phyloP scores from a whole-genome alignment of 495 filamentous ascomycete species.

The Bathelium albidoporum region DNA sequence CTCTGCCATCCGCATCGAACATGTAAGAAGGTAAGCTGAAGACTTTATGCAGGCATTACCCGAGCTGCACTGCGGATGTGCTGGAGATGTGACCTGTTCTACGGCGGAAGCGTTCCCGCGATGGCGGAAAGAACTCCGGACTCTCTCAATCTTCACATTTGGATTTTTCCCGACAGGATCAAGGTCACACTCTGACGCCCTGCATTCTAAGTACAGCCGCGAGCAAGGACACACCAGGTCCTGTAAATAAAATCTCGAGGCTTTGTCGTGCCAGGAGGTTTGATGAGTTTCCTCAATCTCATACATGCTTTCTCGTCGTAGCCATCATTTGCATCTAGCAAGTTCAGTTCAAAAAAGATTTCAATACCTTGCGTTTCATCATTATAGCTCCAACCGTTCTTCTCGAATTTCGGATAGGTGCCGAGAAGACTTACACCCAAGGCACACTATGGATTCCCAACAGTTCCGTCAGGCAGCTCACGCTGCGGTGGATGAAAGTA shows the following conservation, averaged over 20 bases:
- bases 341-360: background rate
- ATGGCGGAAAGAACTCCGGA: background rate
- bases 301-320: no score
- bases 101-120: background rate
- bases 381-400: background rate
- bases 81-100: no score
- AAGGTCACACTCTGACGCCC: background rate
- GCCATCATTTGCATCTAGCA: background rate
- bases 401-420: background rate
- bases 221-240: no score
- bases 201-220: background rate
- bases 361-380: background rate
- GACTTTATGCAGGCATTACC: no score
- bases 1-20: no score
- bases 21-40: no score
- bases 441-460: slow-evolving; percentile 60
- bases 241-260: no score
- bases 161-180: background rate
- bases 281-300: no score
- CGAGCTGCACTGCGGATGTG: no score
- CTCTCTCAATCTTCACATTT: background rate
- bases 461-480: slow-evolving; percentile 75
- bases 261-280: no score
- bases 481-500: slow-evolving; percentile 77
- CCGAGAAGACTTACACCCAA: background rate